Evolutionary conservation across 768 basidiomycete species (phyloP).

Genomic region (Leccinum subtestaceum): DNA sequence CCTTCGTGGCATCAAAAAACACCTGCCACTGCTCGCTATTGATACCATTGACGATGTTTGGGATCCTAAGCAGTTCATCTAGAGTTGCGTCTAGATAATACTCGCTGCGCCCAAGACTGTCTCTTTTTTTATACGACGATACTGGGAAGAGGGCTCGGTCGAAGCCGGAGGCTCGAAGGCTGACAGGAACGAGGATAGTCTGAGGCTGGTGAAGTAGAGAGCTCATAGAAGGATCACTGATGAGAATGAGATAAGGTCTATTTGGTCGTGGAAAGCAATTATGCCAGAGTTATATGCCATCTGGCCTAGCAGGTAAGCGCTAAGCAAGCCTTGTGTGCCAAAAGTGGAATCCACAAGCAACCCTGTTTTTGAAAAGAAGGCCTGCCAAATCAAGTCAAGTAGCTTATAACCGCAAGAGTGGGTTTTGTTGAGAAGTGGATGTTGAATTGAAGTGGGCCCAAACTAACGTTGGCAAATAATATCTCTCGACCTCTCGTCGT

Average conservation of each 20-base stretch:
- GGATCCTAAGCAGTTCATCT: conserved; percentile 7
- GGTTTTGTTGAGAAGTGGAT: too few species aligned
- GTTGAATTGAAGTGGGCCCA: too few species aligned
- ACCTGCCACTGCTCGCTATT: not conserved
- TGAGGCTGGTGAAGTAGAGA: not conserved
- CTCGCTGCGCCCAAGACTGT: not conserved
- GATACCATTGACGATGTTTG: not conserved
- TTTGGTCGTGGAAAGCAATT: not conserved
- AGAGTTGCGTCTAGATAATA: conserved; percentile 13
- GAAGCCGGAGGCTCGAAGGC: conserved; percentile 3
- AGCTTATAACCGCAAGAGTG: too few species aligned
- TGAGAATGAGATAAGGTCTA: not conserved
- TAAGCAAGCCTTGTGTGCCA: not conserved
- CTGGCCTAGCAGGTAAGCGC: not conserved
- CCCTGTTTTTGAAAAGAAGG: too few species aligned
- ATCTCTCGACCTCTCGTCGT: too few species aligned
- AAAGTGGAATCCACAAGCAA: not conserved
- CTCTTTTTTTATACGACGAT: not conserved
- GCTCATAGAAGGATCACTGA: not conserved
- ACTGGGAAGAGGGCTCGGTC: conserved; percentile 10
- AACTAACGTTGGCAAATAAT: too few species aligned
- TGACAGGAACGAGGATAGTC: conserved; percentile 1
- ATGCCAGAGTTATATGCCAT: not conserved
- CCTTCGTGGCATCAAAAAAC: not conserved
- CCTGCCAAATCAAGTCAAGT: too few species aligned